phyloP scores from a whole-genome alignment of 2,329 filamentous ascomycete species.

The Decorospora gaudefroyi region DNA sequence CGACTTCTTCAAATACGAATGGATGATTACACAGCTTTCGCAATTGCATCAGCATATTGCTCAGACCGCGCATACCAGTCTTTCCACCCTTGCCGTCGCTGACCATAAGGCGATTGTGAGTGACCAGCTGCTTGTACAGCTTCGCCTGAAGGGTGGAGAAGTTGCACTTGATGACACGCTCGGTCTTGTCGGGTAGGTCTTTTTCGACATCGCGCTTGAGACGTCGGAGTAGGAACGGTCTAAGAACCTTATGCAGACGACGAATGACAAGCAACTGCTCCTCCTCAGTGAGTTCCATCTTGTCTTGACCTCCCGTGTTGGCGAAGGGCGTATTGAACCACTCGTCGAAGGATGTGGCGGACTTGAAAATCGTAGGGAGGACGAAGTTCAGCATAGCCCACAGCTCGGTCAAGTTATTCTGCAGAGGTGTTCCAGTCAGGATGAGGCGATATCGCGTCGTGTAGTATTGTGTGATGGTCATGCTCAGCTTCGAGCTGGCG shows the following conservation, averaged over 20 bases:
- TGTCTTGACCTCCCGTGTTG: constrained; percentile 96
- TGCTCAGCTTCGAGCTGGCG: constrained; percentile 90
- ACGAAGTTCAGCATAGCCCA: constrained; percentile 99
- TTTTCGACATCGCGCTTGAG: constrained; percentile 99
- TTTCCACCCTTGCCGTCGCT: constrained; percentile 95
- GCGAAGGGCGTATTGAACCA: constrained; percentile 99
- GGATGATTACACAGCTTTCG: constrained; percentile 99
- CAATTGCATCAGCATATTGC: constrained; percentile 99
- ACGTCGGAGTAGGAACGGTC: constrained; percentile 95
- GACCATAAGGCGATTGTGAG: constrained; percentile 90
- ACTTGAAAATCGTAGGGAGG: constrained; percentile 98
- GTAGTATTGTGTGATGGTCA: constrained; percentile 94
- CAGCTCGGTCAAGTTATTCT: constrained; percentile 94
- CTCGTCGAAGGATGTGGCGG: constrained; percentile 96
- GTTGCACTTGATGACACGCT: constrained; percentile 99
- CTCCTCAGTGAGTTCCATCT: constrained; percentile 99
- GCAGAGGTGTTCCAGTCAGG: constrained; percentile 92
- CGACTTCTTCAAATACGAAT: constrained; percentile 96
- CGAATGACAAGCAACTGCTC: constrained; percentile 97
- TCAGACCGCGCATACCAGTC: constrained; percentile 88
- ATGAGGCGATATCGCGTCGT: constrained; percentile 93
- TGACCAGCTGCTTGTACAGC: constrained; percentile 96
- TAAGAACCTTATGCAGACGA: constrained; percentile 94
- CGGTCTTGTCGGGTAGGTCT: constrained; percentile 97
- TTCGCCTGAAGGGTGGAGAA: constrained; percentile 93